Percentiles rank a stretch among this genome's conserved stretches.
Evolutionary conservation across 2,329 filamentous ascomycete species (phyloP).

Genomic region (Hymenoscyphus infarciens): DNA sequence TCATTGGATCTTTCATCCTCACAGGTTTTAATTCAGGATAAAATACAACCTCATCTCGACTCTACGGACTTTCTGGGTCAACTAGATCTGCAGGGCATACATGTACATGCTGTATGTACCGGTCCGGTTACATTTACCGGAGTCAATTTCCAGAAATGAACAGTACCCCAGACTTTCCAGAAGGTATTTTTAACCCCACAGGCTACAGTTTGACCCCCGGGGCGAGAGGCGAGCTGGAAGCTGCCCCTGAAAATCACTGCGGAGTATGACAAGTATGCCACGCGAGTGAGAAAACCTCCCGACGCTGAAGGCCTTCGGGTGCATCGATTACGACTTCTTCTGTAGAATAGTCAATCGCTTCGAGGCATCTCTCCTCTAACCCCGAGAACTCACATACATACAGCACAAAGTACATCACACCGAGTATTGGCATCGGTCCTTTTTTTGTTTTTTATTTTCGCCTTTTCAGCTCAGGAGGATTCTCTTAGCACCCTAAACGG

Average conservation of each 20-base stretch:
- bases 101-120: background rate
- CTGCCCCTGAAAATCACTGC: constrained; percentile 7
- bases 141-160: background rate
- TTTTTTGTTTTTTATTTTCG: constrained; percentile 4
- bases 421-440: constrained; percentile 1
- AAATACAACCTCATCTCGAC: too few species aligned
- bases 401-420: background rate
- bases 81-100: constrained; percentile 5
- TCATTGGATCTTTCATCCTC: background rate
- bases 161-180: constrained; percentile 12
- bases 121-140: background rate
- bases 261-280: constrained; percentile 6
- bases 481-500: background rate
- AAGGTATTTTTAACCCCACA: constrained; percentile 11
- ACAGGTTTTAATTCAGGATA: background rate
- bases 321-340: background rate
- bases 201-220: background rate
- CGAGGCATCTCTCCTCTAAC: background rate
- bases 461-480: background rate
- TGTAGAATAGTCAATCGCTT: background rate
- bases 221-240: background rate
- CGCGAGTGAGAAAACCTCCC: constrained; percentile 6
- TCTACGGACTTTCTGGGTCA: background rate
- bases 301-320: constrained; percentile 1
- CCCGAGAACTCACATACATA: background rate